Evolutionary conservation across 2,329 filamentous ascomycete species (phyloP).

Genomic region (Sporothrix mexicana): DNA sequence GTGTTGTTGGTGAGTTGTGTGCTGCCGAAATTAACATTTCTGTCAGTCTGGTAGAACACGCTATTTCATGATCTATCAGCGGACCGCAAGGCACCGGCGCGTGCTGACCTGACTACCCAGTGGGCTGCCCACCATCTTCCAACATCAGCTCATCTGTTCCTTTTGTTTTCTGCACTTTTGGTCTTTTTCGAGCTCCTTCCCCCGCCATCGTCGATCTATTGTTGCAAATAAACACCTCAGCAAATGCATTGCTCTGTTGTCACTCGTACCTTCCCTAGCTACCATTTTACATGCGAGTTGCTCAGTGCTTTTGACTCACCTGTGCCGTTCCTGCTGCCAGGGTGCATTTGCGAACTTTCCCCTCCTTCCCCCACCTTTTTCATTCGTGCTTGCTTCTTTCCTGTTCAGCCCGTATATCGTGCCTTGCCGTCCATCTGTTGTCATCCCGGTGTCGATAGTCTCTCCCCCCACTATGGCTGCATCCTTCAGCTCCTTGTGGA

Average conservation of each 20-base stretch:
- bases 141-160: neutral
- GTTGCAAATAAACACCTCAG: slow-evolving; percentile 10
- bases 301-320: slow-evolving; percentile 3
- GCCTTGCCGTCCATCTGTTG: slow-evolving; percentile 29
- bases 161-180: slow-evolving; percentile 5
- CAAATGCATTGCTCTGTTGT: neutral
- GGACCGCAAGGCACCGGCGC: neutral
- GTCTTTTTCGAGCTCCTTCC: neutral
- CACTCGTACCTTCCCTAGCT: neutral
- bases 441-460: slow-evolving; percentile 10
- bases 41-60: neutral
- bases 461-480: neutral
- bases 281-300: neutral
- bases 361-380: slow-evolving; percentile 28
- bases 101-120: slow-evolving; percentile 2
- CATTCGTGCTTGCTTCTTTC: neutral
- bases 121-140: neutral
- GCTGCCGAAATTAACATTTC: neutral
- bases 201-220: slow-evolving; percentile 1
- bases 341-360: slow-evolving; percentile 18
- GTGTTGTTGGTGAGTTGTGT: neutral
- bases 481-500: slow-evolving; percentile 2
- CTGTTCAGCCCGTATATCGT: slow-evolving; percentile 13
- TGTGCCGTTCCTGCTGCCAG: slow-evolving; percentile 14
- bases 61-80: neutral